Evolutionary conservation across 2,329 filamentous ascomycete species (phyloP), one percentile per base, ranked within the genome.

Genomic region (Aspergillus flavus): DNA sequence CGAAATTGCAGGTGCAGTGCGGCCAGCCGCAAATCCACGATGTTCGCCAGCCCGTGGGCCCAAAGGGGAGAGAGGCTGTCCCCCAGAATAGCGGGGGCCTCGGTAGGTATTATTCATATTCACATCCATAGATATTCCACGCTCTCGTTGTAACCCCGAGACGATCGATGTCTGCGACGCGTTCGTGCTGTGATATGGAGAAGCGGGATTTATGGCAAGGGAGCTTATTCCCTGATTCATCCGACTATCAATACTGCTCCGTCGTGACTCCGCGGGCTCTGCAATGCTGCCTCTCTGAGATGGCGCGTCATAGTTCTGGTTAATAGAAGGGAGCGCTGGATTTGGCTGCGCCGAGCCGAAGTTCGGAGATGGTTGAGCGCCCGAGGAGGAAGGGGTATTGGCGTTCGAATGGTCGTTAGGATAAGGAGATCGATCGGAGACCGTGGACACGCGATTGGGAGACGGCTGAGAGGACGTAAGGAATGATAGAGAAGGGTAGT

Each of bases 251-350:
- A 83, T 73, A 59, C 81, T 83, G 69, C 81, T 82, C 46, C 82
- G 80, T 53, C 82, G 78, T 12, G 81, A 83, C 61, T 83, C 81
- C 21, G 78, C 66, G 19, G 75, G 75, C n/a, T 82, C 80, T 16
- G 68, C 71, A 43, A 74, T 75, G 69, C 77, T 82, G 28, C 72
- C 73, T 36, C 78, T 76, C 26, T 85, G 80, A 1, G 81, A 78
- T 36, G 78, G 73, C 6, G 81, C 80, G 56, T 88, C 85, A 53
- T 84, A 81, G 65, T 85, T 85, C 68, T 87, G 85, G 58, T 87
- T 87, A 65, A 88, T 83, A 0, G 86, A 85, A 2, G 87, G 86
- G 11, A 88, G 75, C 46, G 80, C 76, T 68, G 79, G 78, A 66
- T 71, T 79, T 36, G 72, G 78, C 66, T 75, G 81, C 67, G 72